A percentile compares a stretch with the other conserved stretches of the same genome.
Evolutionary conservation across 2,329 filamentous ascomycete species (phyloP).

Genomic region (Myrmaecium sp.): DNA sequence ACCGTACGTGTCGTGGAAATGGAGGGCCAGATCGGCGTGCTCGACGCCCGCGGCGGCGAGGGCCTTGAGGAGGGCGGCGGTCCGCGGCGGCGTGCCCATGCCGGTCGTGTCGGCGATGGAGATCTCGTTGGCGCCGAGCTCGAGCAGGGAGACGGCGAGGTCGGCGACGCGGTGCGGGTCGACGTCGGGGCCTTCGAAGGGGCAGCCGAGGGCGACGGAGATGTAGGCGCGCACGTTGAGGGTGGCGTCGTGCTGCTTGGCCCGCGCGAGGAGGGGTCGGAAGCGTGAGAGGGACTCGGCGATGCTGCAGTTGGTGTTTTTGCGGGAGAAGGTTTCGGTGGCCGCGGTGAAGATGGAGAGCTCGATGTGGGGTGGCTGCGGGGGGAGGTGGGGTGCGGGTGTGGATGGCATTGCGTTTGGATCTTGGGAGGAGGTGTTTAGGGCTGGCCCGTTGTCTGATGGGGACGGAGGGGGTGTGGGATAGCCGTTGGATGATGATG

Average conservation of each 20-base stretch:
- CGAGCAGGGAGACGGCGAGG: constrained; percentile 48
- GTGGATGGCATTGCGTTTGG: constrained; percentile 25
- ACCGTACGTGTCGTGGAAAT: constrained; percentile 82
- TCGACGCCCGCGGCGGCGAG: constrained; percentile 51
- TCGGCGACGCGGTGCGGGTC: constrained; percentile 43
- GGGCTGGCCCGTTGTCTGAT: constrained; percentile 19
- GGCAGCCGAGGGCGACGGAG: constrained; percentile 56
- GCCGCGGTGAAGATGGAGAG: constrained; percentile 70
- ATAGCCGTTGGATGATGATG: constrained; percentile 30
- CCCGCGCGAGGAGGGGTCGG: constrained; percentile 49
- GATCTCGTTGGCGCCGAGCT: constrained; percentile 83
- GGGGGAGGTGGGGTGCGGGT: constrained; percentile 18
- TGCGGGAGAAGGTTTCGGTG: constrained; percentile 62
- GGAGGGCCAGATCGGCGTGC: constrained; percentile 56
- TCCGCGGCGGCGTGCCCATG: constrained; percentile 66
- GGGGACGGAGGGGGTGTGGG: constrained; percentile 25
- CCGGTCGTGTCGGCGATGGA: constrained; percentile 81
- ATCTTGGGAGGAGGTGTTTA: constrained; percentile 25
- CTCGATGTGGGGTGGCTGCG: constrained; percentile 43
- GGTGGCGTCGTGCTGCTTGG: constrained; percentile 45
- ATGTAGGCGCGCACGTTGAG: constrained; percentile 64
- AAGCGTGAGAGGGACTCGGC: constrained; percentile 56
- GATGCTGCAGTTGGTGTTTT: constrained; percentile 70
- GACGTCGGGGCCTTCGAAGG: constrained; percentile 43
- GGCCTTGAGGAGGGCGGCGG: constrained; percentile 45